Conservation (phyloP, 805 yeast genomes). For the Hanseniaspora opuntiae region DNA sequence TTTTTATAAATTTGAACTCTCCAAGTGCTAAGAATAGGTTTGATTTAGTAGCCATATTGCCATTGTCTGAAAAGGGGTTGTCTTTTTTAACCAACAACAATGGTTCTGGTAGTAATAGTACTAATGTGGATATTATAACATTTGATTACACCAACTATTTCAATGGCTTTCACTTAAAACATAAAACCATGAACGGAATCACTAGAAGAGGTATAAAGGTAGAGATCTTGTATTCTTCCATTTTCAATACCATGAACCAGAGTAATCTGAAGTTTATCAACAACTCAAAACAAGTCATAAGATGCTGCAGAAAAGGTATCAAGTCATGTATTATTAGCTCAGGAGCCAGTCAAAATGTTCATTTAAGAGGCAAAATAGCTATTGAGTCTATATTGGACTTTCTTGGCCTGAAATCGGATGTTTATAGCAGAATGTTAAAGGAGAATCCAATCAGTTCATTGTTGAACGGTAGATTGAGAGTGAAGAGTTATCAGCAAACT, state of each 20-base stretch:
- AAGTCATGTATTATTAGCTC: slow-evolving; percentile 69
- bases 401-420: slow-evolving; percentile 55
- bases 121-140: slow-evolving; percentile 56
- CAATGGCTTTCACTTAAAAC: slow-evolving; percentile 43
- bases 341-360: slow-evolving; percentile 49
- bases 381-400: slow-evolving; percentile 49
- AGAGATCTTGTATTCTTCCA: slow-evolving; percentile 57
- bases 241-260: slow-evolving; percentile 31
- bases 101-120: slow-evolving; percentile 28
- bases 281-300: slow-evolving; percentile 57
- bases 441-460: slow-evolving; percentile 51
- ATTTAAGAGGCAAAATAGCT: slow-evolving; percentile 56
- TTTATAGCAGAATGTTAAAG: slow-evolving; percentile 46
- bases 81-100: slow-evolving; percentile 59
- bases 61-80: slow-evolving; percentile 64
- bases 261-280: slow-evolving; percentile 51
- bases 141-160: slow-evolving; percentile 40
- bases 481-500: slow-evolving; percentile 66
- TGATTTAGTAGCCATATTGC: slow-evolving; percentile 73
- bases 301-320: slow-evolving; percentile 48
- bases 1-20: slow-evolving; percentile 5
- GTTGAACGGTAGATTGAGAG: slow-evolving; percentile 60
- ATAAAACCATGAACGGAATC: slow-evolving; percentile 74
- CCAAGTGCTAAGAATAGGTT: slow-evolving; percentile 29
- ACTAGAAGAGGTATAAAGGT: slow-evolving; percentile 68